phyloP scores from a whole-genome alignment of 768 basidiomycete species.

The Auricularia heimuer region DNA sequence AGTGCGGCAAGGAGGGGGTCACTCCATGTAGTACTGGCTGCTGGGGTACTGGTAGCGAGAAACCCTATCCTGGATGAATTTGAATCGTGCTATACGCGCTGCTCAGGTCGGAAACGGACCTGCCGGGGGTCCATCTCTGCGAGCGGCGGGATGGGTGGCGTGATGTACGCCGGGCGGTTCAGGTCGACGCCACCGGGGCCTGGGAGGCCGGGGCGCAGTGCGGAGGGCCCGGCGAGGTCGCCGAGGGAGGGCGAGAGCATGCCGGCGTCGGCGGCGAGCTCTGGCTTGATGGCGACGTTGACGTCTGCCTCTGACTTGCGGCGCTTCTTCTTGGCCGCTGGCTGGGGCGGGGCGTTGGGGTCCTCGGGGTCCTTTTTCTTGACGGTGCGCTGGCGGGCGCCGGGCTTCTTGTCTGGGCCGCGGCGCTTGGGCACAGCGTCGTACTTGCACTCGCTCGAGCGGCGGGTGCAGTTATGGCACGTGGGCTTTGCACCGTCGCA shows the following conservation, averaged over 20 bases:
- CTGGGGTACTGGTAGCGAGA: not conserved
- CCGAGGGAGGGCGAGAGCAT: not conserved
- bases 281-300: conserved; percentile 1
- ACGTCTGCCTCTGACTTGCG: not conserved
- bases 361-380: conserved; percentile 15
- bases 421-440: conserved; percentile 66
- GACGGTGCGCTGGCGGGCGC: conserved; percentile 56
- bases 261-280: not conserved
- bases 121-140: not conserved
- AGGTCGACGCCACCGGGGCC: not conserved
- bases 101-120: not conserved
- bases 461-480: conserved; percentile 63
- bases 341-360: not conserved
- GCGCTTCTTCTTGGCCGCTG: conserved; percentile 3
- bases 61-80: not conserved
- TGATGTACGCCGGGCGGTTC: not conserved
- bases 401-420: conserved; percentile 72
- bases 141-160: not conserved
- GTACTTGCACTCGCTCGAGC: conserved; percentile 50
- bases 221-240: not conserved
- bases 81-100: not conserved
- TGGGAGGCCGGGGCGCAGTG: not conserved
- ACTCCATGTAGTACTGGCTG: not conserved
- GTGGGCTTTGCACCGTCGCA: conserved; percentile 73
- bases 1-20: not conserved